These are phyloP conservation scores for Phytophthora boehmeriae DNA, from an alignment of 352 stramenopile genomes.

Conservation along the genomic window DNA sequence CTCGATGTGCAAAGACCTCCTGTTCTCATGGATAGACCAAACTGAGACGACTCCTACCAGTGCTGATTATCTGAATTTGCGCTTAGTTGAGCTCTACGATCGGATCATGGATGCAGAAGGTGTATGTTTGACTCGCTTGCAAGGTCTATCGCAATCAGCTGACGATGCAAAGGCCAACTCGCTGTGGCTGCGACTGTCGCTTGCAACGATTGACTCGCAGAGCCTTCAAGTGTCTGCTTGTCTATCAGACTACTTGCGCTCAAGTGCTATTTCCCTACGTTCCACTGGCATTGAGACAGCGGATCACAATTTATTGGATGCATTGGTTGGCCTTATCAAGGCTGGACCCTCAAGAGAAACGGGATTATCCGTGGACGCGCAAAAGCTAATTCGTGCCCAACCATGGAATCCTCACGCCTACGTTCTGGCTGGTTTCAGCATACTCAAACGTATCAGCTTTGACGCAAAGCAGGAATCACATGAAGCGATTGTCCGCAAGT, in stretches of 20 bases:
- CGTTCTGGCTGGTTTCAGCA: constrained; percentile 44
- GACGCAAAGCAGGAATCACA: constrained; percentile 20
- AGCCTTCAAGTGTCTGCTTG: constrained; percentile 32
- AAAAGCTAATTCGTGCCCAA: constrained; percentile 69
- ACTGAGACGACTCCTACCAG: constrained; percentile 22
- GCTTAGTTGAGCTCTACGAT: constrained; percentile 50
- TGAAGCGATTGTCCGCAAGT: constrained; percentile 18
- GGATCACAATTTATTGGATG: constrained; percentile 39
- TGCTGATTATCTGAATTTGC: constrained; percentile 33
- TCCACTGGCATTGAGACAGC: constrained; percentile 25
- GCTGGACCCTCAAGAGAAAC: constrained; percentile 15
- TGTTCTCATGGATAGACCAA: constrained; percentile 33
- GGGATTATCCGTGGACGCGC: constrained; percentile 31
- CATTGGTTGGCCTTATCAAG: constrained; percentile 44
- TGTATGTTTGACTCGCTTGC: constrained; percentile 32
- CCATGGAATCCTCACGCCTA: constrained; percentile 67
- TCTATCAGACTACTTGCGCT: constrained; percentile 32
- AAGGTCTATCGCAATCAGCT: constrained; percentile 29
- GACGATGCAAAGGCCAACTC: constrained; percentile 22
- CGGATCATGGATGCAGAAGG: constrained; percentile 27
- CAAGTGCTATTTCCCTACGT: constrained; percentile 2
- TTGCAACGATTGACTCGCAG: constrained; percentile 48
- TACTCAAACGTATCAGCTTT: constrained; percentile 50
- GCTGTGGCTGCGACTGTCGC: constrained; percentile 32
- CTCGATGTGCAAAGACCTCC: constrained; percentile 34